phyloP scores from a whole-genome alignment of 2,329 filamentous ascomycete species.

The Neurospora crassa region DNA sequence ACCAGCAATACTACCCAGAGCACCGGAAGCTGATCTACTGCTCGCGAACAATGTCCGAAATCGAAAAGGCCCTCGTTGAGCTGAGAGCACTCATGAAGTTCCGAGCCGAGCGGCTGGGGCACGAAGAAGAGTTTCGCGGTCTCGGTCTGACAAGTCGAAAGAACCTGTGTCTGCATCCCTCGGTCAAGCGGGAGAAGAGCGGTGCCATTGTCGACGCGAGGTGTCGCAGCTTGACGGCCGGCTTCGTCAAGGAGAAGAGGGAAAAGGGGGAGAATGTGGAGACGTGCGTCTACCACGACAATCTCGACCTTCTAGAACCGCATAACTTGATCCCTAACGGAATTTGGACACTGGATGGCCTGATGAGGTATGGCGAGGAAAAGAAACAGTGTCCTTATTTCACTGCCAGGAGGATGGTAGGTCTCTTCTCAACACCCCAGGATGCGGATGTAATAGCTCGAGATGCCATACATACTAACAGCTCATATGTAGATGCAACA shows the following conservation, averaged over 20 bases:
- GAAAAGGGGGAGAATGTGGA: constrained; percentile 91
- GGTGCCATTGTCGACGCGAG: constrained; percentile 89
- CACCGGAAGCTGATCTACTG: constrained; percentile 97
- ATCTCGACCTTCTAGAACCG: constrained; percentile 87
- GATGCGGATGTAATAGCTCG: background rate
- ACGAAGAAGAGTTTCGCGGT: constrained; percentile 85
- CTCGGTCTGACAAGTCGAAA: constrained; percentile 92
- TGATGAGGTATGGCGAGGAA: constrained; percentile 83
- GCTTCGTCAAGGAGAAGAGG: constrained; percentile 97
- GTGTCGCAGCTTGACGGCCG: constrained; percentile 88
- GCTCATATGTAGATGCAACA: constrained; percentile 67
- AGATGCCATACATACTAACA: background rate
- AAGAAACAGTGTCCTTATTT: constrained; percentile 98
- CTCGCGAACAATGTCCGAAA: constrained; percentile 98
- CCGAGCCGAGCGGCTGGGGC: constrained; percentile 76
- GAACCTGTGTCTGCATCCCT: constrained; percentile 92
- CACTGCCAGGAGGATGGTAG: constrained; percentile 83
- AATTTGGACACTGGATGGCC: constrained; percentile 88
- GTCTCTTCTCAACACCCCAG: constrained; percentile 14
- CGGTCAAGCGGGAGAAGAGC: constrained; percentile 93
- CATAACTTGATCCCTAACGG: constrained; percentile 92
- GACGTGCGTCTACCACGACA: constrained; percentile 93
- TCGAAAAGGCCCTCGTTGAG: constrained; percentile 92
- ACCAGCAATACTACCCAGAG: constrained; percentile 88
- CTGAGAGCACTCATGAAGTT: constrained; percentile 93